Evolutionary conservation across 768 basidiomycete genomes (phyloP).

Genomic region (Leccinum arenicola): DNA sequence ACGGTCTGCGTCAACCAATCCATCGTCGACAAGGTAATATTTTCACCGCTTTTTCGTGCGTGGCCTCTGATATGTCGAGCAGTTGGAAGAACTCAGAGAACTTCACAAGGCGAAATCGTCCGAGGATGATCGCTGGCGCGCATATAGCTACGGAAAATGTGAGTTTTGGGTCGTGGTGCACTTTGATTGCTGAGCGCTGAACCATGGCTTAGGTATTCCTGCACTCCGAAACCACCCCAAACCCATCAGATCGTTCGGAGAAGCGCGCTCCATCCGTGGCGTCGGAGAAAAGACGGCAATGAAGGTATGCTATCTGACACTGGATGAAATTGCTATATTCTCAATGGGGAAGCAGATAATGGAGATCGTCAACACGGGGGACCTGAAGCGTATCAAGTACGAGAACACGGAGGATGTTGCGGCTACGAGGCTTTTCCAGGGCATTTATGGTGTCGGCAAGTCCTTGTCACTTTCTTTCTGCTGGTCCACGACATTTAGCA

Average conservation of each 20-base stretch:
- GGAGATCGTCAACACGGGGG: slow-evolving; percentile 76
- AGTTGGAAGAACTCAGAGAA: slow-evolving; percentile 67
- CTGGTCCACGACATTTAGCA: background rate
- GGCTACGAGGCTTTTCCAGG: slow-evolving; percentile 58
- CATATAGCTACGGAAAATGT: slow-evolving; percentile 66
- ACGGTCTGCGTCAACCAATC: slow-evolving; percentile 60
- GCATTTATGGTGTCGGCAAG: slow-evolving; percentile 86
- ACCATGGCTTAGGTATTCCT: slow-evolving; percentile 47
- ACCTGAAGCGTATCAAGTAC: slow-evolving; percentile 62
- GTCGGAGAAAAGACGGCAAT: slow-evolving; percentile 74
- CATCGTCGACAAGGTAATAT: slow-evolving; percentile 64
- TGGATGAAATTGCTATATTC: background rate
- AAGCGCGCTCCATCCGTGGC: slow-evolving; percentile 59
- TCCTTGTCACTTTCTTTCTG: slow-evolving; percentile 3
- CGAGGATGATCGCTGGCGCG: slow-evolving; percentile 68
- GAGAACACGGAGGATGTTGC: slow-evolving; percentile 65
- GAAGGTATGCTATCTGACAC: slow-evolving; percentile 48
- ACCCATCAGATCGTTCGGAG: slow-evolving; percentile 54
- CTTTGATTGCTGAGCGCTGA: slow-evolving; percentile 12
- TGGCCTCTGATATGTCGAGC: background rate
- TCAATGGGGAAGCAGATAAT: slow-evolving; percentile 53
- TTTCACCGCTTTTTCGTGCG: background rate
- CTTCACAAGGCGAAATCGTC: slow-evolving; percentile 61
- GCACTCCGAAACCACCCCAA: slow-evolving; percentile 53
- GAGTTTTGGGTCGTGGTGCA: slow-evolving; percentile 8